A percentile compares a stretch with the other conserved stretches of the same genome.
phyloP scores from a whole-genome alignment of 2,329 filamentous ascomycete species.

The Cercospora citrullina region DNA sequence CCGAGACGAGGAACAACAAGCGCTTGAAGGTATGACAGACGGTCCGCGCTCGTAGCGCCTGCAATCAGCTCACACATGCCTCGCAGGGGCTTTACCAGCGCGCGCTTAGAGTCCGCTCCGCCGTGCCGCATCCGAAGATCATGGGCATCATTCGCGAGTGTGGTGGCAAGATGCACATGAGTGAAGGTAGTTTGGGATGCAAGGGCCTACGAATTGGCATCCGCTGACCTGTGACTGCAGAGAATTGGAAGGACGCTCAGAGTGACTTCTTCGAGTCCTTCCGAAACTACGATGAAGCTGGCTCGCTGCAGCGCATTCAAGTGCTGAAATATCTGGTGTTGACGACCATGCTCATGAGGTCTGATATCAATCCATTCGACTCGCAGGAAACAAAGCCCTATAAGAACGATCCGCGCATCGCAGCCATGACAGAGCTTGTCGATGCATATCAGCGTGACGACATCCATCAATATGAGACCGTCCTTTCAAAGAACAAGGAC shows the following conservation, averaged over 20 bases:
- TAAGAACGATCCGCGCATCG: conserved; percentile 90
- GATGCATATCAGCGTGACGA: conserved; percentile 96
- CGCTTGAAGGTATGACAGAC: conserved; percentile 68
- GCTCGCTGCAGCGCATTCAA: conserved; percentile 92
- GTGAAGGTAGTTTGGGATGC: conserved; percentile 59
- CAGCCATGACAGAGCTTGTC: conserved; percentile 95
- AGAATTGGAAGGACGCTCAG: conserved; percentile 97
- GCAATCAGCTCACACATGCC: conserved; percentile 20
- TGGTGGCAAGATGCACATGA: conserved; percentile 99
- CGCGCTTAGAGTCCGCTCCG: conserved; percentile 89
- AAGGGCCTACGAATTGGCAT: conserved; percentile 25
- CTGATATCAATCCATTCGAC: conserved; percentile 97
- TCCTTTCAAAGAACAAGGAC: conserved; percentile 83
- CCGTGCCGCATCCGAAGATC: conserved; percentile 96
- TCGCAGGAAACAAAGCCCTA: conserved; percentile 99
- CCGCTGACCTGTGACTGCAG: conserved; percentile 45
- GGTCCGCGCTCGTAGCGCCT: conserved; percentile 11
- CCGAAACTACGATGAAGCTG: conserved; percentile 97
- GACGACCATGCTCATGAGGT: conserved; percentile 98
- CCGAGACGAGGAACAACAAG: conserved; percentile 95
- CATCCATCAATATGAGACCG: conserved; percentile 85
- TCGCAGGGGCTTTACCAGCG: conserved; percentile 75
- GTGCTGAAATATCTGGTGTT: conserved; percentile 96
- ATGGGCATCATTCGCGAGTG: conserved; percentile 99
- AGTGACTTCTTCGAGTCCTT: conserved; percentile 99